These are phyloP conservation scores for Brassica balearica DNA, from an alignment of 441 rosid species.

Conservation along the genomic window DNA sequence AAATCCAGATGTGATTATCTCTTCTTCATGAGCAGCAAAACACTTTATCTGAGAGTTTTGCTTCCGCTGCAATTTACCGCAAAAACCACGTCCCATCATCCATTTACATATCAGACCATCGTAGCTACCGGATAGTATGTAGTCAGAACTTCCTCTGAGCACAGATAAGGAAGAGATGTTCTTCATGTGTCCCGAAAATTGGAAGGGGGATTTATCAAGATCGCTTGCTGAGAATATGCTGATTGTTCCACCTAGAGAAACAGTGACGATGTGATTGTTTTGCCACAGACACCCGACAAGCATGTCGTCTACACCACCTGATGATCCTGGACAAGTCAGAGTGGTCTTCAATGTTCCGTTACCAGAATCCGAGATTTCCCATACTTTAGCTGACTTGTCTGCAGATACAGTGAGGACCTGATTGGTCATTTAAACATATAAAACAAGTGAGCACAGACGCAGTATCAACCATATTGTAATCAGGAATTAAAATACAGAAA, in stretches of 20 bases:
- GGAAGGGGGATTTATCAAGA: constrained; percentile 74
- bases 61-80: constrained; percentile 75
- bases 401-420: constrained; percentile 91
- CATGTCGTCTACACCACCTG: constrained; percentile 95
- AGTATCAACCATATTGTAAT: not conserved
- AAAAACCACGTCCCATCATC: constrained; percentile 83
- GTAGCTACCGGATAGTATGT: constrained; percentile 78
- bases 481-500: not conserved
- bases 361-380: constrained; percentile 84
- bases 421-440: constrained; percentile 37
- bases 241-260: constrained; percentile 91
- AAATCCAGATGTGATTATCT: constrained; percentile 85
- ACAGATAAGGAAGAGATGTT: constrained; percentile 76
- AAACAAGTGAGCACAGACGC: constrained; percentile 8
- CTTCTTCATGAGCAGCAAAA: constrained; percentile 82
- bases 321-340: constrained; percentile 62
- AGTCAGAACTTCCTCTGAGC: constrained; percentile 65
- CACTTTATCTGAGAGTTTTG: constrained; percentile 88
- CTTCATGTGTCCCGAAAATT: constrained; percentile 89
- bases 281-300: constrained; percentile 96
- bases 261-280: constrained; percentile 80
- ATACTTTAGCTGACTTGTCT: constrained; percentile 94
- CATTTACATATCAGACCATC: constrained; percentile 92
- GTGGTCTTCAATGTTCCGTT: constrained; percentile 73
- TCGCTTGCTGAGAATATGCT: constrained; percentile 77